Percentiles rank a stretch among this genome's conserved stretches.
phyloP scores from a whole-genome alignment of 306 rosid genomes.

The Gastrolobium villosum region DNA sequence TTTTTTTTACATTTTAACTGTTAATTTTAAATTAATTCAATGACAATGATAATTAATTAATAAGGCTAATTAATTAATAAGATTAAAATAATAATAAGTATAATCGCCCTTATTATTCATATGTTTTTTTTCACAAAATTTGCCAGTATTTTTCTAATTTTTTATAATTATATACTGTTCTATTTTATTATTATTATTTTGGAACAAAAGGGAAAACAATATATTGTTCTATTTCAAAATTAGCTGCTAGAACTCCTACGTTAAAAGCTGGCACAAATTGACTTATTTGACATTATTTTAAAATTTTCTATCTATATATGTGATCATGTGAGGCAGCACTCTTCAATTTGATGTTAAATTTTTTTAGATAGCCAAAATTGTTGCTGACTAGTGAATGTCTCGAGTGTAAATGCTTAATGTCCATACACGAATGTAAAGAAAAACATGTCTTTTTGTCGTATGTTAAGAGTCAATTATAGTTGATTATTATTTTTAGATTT shows the following conservation, averaged over 20 bases:
- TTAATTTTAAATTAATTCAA: too few relatives aligned
- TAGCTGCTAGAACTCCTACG: neutral
- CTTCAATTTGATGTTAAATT: neutral
- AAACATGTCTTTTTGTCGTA: slow-evolving; percentile 1
- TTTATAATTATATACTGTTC: neutral
- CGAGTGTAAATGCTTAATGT: neutral
- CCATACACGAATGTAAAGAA: neutral
- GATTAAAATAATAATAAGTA: too few relatives aligned
- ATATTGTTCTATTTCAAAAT: neutral
- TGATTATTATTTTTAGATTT: neutral
- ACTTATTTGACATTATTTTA: slow-evolving; percentile 2
- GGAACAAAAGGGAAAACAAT: too few relatives aligned
- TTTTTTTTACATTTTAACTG: too few relatives aligned
- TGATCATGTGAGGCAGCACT: neutral
- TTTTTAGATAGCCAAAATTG: neutral
- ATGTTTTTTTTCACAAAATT: neutral
- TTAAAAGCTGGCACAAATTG: slow-evolving; percentile 10
- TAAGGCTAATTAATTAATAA: too few relatives aligned
- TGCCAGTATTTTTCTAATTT: neutral
- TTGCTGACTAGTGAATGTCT: slow-evolving; percentile 15
- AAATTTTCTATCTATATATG: neutral
- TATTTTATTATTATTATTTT: too few relatives aligned
- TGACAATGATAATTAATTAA: neutral
- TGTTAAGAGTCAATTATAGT: neutral
- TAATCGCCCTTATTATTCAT: neutral